Percentiles rank a stretch among this genome's conserved stretches.
Conservation (phyloP, 768 basidiomycete genomes). For the Austroboletus eburneus region DNA sequence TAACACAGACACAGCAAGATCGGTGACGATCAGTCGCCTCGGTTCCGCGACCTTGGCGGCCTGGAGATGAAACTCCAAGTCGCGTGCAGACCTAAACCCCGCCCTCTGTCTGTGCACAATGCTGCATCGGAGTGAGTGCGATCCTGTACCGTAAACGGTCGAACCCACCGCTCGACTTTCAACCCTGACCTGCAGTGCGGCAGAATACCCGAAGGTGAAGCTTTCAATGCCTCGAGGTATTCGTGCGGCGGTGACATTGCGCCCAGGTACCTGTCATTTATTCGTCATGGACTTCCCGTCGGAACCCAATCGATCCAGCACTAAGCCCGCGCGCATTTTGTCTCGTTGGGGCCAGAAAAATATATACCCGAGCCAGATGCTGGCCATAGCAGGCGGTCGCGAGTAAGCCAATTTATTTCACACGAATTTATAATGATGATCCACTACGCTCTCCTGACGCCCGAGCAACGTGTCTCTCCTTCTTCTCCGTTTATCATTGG, state of each 20-base stretch:
- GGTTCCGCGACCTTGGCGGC: constrained; percentile 24
- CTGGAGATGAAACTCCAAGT: constrained; percentile 2
- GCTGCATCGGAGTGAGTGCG: constrained; percentile 10
- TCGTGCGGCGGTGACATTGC: constrained; percentile 29
- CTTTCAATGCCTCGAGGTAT: constrained; percentile 31
- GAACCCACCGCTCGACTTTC: constrained; percentile 15
- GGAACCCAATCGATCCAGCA: constrained; percentile 22
- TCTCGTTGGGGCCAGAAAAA: constrained; percentile 6
- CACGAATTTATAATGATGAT: constrained; percentile 27
- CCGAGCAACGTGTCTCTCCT: constrained; percentile 24
- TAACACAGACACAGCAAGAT: constrained; percentile 15
- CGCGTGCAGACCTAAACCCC: constrained; percentile 16
- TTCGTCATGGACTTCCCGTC: constrained; percentile 29
- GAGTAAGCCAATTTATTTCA: constrained; percentile 19
- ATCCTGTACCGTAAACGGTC: too few relatives aligned
- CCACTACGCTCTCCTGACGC: constrained; percentile 12
- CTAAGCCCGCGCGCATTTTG: constrained; percentile 17
- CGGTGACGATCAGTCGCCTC: constrained; percentile 22
- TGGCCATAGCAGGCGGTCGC: constrained; percentile 20
- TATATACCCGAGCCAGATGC: constrained; percentile 10
- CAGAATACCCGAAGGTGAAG: constrained; percentile 29
- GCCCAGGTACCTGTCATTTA: constrained; percentile 21
- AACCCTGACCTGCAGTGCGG: constrained; percentile 32
- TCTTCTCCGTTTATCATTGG: constrained; percentile 27
- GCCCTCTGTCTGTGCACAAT: constrained; percentile 9